phyloP scores from a whole-genome alignment of 306 rosid species.

The Oemleria cerasiformis region DNA sequence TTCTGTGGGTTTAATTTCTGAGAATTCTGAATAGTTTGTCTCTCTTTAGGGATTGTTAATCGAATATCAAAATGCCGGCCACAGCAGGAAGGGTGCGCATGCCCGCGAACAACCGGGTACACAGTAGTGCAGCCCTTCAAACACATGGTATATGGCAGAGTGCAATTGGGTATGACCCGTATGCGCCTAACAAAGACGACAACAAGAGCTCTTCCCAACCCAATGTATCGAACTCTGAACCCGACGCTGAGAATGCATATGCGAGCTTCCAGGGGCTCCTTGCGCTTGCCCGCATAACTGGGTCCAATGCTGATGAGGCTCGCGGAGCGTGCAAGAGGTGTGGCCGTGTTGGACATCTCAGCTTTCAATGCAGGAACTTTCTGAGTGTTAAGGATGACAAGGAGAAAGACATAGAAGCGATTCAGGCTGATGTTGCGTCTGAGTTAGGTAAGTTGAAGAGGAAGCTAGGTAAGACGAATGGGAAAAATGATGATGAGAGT shows the following conservation, averaged over 20 bases:
- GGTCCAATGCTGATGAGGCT: constrained; percentile 64
- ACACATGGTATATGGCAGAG: constrained; percentile 98
- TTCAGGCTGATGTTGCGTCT: constrained; percentile 49
- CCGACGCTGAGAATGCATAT: constrained; percentile 85
- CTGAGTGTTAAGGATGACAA: constrained; percentile 69
- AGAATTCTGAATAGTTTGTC: constrained; percentile 2
- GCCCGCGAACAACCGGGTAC: constrained; percentile 98
- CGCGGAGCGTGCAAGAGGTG: constrained; percentile 93
- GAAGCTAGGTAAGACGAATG: constrained; percentile 37
- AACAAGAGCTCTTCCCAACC: constrained; percentile 45
- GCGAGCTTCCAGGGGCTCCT: constrained; percentile 93
- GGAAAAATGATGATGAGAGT: constrained; percentile 41
- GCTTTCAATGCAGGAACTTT: constrained; percentile 84
- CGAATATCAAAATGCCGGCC: constrained; percentile 73
- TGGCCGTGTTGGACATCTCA: constrained; percentile 94
- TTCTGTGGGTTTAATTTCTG: background rate
- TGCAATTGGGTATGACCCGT: constrained; percentile 91
- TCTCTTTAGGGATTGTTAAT: constrained; percentile 27
- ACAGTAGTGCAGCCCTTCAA: constrained; percentile 96
- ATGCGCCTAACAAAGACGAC: constrained; percentile 88
- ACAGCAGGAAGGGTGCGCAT: constrained; percentile 98
- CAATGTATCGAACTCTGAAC: constrained; percentile 42
- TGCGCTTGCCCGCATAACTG: constrained; percentile 85
- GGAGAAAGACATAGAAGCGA: constrained; percentile 59
- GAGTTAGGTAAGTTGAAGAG: constrained; percentile 69